Conservation (phyloP, 73 alveolate species). For the Loxodes magnus region DNA sequence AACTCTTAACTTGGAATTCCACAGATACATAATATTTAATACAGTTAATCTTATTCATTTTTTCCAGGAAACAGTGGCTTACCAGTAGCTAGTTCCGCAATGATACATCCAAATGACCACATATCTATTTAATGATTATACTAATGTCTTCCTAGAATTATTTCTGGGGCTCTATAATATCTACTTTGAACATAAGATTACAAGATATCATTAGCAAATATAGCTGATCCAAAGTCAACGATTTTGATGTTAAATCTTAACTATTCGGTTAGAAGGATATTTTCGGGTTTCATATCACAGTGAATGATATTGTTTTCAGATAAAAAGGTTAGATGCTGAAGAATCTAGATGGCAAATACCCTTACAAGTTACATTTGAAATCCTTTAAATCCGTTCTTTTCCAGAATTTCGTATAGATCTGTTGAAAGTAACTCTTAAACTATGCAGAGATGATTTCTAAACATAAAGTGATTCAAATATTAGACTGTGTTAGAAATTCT, state of each 20-base stretch:
- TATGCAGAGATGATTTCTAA: background rate
- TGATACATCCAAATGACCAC: conserved; percentile 88
- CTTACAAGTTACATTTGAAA: background rate
- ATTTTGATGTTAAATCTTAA: background rate
- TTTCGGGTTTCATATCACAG: conserved; percentile 16
- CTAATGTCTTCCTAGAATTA: conserved; percentile 55
- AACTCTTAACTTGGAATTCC: no score
- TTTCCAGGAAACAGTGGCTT: conserved; percentile 55
- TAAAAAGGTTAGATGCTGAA: background rate
- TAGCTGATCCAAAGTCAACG: conserved; percentile 13
- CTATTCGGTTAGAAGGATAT: background rate
- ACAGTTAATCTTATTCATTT: conserved; percentile 53
- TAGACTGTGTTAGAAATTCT: background rate
- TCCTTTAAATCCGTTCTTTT: conserved; percentile 4
- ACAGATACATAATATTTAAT: no score
- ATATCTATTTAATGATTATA: conserved; percentile 50
- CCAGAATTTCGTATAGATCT: conserved; percentile 2
- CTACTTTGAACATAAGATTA: conserved; percentile 50
- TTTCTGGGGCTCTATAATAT: conserved; percentile 77
- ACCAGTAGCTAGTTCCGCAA: conserved; percentile 78
- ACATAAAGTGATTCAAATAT: background rate
- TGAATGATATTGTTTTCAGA: conserved; percentile 7
- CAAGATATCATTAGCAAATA: background rate
- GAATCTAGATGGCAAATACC: conserved; percentile 2
- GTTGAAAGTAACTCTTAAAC: conserved; percentile 9